Base-by-base conservation (phyloP, 192 early-diverging fungal species). In the Glomus cerebriforme region DNA sequence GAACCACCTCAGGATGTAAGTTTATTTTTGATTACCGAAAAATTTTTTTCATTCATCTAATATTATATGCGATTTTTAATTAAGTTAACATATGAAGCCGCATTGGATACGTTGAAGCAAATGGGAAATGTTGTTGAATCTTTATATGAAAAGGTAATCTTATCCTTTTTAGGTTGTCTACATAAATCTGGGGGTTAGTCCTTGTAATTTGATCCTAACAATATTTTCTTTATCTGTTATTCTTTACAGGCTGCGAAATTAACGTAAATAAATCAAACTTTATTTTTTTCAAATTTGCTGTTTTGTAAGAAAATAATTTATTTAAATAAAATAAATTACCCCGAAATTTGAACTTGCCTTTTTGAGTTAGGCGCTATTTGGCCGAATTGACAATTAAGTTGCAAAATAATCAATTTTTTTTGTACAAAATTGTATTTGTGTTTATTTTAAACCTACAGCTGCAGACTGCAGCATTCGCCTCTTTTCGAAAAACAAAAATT, bases 51-150 rank as follows among this genome's bases (percentile, higher is more conserved):
- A 59, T 73, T 73, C 1, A 37, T 27, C 15, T 59, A 59, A 27
- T 34, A 65, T 9, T 47, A 65, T 39, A 43, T 15, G 7, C 26
- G 29, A 68, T 10, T 66, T 24, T 65, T 19, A n/a, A n/a, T 66
- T 34, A 80, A 93, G 88, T 95, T 96, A 88, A 96, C 95, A 0
- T 99, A 98, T 83, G 95, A 95, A 37, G 88, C 92, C 7, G 88
- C 96, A 10, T 83, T 99, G 77, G 97, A 99, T 26, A 99, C 98
- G 27, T 89, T 99, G 85, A 98, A 99, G 87, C 93, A 95, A 75
- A 96, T 99, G 88, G 93, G 93, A 64, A 93, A 95, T 76, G 98
- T 98, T 29, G 97, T 99, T 9, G 95, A 97, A 79, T 93, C 92
- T 54, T 89, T 99, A 45, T 99, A 99, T 83, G 90, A 94, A 83